Evolutionary conservation across 2,329 filamentous ascomycete genomes (phyloP), one percentile per base, ranked within the genome.

Genomic region (Aspergillus brasiliensis): DNA sequence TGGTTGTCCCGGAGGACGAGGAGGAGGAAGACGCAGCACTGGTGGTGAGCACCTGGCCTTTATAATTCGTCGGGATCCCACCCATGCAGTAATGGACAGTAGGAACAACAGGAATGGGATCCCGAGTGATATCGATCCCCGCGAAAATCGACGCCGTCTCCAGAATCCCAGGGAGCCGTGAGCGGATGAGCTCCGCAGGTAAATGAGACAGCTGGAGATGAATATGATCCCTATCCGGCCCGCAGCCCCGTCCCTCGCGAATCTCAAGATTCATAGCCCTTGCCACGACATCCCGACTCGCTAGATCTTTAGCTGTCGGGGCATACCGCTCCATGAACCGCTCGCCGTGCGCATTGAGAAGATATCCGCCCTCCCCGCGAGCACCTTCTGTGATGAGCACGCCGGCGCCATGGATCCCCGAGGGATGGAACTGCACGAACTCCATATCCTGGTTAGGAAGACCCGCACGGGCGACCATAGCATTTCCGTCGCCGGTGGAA

Each of bases 21-120:
- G n/a, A n/a, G n/a, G n/a, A n/a, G n/a, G n/a, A n/a, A 5, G 31
- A 15, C 5, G 11, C 13, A 34, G 11, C 11, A 34, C 31, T 15
- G 13, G 11, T 34, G 5, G 31, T 34, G 2, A 34, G 31, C 11
- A 97, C 86, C 84, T 96, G 86, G 82, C 98, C 95, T 60, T 96
- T 87, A 67, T 94, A 94, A 62, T 86, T 78, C 74, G 95, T 98
- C 55, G 94, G 94, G 70, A 99, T 97, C 85, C 95, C 94, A 80
- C 94, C 94, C 95, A 98, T 99, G 86, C 97, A 97, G 86, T 99
- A 99, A 84, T 99, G 93, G 67, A 97, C 94, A 46, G 94, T 98
- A 60, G 94, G 94, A 64, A 98, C 85, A 67, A 98, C 94, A 63
- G 94, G 94, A 69, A 98, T 98, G 67, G 94, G 94, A 81, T 97